phyloP scores from a whole-genome alignment of 139 green algal genomes.

The Yamagishiella unicocca region DNA sequence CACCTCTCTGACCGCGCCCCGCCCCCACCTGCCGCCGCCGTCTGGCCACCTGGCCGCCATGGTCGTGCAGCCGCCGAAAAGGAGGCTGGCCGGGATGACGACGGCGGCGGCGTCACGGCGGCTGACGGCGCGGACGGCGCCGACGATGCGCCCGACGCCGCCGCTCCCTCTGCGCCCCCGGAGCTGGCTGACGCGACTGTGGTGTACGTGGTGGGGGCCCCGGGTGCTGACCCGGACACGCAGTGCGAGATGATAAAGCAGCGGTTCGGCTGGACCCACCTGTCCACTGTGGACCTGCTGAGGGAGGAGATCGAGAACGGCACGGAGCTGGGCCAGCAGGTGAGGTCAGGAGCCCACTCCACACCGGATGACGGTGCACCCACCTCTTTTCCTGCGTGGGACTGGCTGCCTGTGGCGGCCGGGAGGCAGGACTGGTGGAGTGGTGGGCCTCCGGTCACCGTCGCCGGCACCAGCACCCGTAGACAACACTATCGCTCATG shows the following conservation, averaged over 20 bases:
- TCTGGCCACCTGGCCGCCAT: too few relatives aligned
- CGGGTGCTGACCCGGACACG: constrained; percentile 65
- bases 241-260: constrained; percentile 60
- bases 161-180: background rate
- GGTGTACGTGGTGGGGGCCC: constrained; percentile 60
- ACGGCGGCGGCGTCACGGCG: background rate
- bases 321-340: constrained; percentile 56
- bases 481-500: too few relatives aligned
- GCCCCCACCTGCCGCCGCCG: too few relatives aligned
- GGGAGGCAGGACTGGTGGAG: too few relatives aligned
- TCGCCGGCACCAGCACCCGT: too few relatives aligned
- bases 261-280: constrained; percentile 61
- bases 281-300: constrained; percentile 67
- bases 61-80: background rate
- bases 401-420: too few relatives aligned
- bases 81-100: background rate
- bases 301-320: constrained; percentile 57
- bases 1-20: too few relatives aligned
- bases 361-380: background rate
- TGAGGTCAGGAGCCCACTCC: background rate
- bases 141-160: background rate
- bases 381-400: too few relatives aligned
- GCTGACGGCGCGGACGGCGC: background rate
- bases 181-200: background rate
- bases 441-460: too few relatives aligned